These are phyloP conservation scores for Carex pumila DNA, from an alignment of 176 grass and related monocot genomes.

Conservation along the genomic window DNA sequence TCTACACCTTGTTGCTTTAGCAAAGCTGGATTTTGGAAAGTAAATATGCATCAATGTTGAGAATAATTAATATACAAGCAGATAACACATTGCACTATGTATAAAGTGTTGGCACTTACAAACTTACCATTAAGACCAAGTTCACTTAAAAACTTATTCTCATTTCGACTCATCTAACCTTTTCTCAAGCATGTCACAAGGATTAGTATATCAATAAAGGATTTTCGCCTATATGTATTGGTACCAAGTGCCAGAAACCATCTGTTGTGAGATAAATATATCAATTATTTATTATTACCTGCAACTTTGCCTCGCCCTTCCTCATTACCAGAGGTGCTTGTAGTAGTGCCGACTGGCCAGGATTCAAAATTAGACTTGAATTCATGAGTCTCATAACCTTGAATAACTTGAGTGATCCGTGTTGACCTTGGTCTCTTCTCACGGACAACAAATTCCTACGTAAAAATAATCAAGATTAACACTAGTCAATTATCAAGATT, in stretches of 20 bases:
- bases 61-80: not conserved
- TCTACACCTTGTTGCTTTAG: constrained; percentile 92
- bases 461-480: constrained; percentile 19
- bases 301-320: constrained; percentile 94
- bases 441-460: constrained; percentile 68
- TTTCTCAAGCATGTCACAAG: not conserved
- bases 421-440: constrained; percentile 81
- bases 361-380: constrained; percentile 97
- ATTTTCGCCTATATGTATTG: not conserved
- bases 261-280: not conserved
- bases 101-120: not conserved
- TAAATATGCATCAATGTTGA: constrained; percentile 15
- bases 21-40: constrained; percentile 47
- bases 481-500: not conserved
- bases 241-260: constrained; percentile 5
- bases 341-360: constrained; percentile 56
- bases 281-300: constrained; percentile 37
- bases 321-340: constrained; percentile 49
- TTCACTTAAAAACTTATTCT: not conserved
- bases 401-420: constrained; percentile 74
- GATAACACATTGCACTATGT: not conserved
- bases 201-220: not conserved
- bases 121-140: not conserved
- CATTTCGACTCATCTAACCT: not conserved
- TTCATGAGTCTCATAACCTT: constrained; percentile 81